Evolutionary conservation across 1,139 yeast species (phyloP), one percentile per base, ranked within the genome.

Genomic region (Casaregolazyma suthepensis): DNA sequence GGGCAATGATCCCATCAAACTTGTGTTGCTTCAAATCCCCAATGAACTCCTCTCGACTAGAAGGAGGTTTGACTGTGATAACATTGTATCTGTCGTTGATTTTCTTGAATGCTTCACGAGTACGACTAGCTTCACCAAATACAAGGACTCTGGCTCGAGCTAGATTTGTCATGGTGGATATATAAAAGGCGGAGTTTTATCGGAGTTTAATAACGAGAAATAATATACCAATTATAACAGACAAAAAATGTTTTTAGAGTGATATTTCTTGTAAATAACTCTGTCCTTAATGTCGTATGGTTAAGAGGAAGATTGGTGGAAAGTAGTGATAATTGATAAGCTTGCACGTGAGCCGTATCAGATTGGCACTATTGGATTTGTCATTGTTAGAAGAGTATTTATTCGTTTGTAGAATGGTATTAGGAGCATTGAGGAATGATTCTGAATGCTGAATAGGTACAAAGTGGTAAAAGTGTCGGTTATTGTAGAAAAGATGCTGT

Each of bases 11-110:
- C 47, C 68, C 63, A 47, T 58, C 50, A 57, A 66, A 69, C 52
- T 66, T 63, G 19, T 35, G 22, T 43, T 63, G 61, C 45, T 68
- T 58, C 55, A 71, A 60, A 46, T 67, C 68, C 10, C 61, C 52
- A 46, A 69, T 51, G 56, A 71, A 69, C 57, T 70, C 70, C 3
- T 55, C 63, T 5, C 71, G 65, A 48, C 46, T 29, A n/a, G 57
- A 52, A 22, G 59, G 55, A 9, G 54, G 54, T 9, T 15, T 35
- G 45, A 53, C 50, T 18, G 50, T 46, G 13, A 60, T 47, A 18
- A 61, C 53, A 51, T 67, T 63, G 19, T 66, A 66, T 23, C 60
- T 53, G 48, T 58, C 56, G n/a, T 63, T 57, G n/a, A 66, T 56
- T 50, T 59, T 57, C 22, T 58, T 56, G 60, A 61, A 64, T 40